phyloP scores from a whole-genome alignment of 2,329 filamentous ascomycete species.

The Trichoderma sp. region DNA sequence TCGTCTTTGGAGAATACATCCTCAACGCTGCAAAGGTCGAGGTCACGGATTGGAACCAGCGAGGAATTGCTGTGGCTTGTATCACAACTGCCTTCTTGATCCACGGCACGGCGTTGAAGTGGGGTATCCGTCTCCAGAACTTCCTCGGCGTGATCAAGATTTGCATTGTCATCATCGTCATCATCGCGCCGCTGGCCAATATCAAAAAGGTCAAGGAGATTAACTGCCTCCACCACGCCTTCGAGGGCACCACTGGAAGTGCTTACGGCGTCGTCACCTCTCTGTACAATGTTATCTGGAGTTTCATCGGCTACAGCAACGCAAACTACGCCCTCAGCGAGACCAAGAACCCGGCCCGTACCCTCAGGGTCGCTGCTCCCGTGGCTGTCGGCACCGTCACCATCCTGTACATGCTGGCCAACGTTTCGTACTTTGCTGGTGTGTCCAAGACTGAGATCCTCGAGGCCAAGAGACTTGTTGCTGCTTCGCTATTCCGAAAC shows the following conservation, averaged over 20 bases:
- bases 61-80: conserved; percentile 63
- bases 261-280: conserved; percentile 67
- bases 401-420: conserved; percentile 63
- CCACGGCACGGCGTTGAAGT: conserved; percentile 61
- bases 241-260: conserved; percentile 62
- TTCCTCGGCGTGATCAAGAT: conserved; percentile 63
- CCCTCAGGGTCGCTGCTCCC: conserved; percentile 63
- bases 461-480: conserved; percentile 48
- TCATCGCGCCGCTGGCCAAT: conserved; percentile 59
- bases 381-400: conserved; percentile 57
- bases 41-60: conserved; percentile 64
- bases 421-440: conserved; percentile 64
- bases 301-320: conserved; percentile 65
- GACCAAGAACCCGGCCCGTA: conserved; percentile 62
- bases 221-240: conserved; percentile 61
- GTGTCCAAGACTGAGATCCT: conserved; percentile 54
- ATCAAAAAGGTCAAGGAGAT: conserved; percentile 56
- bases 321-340: conserved; percentile 65
- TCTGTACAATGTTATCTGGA: conserved; percentile 70
- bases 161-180: conserved; percentile 62
- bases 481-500: conserved; percentile 54
- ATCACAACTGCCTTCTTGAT: conserved; percentile 63
- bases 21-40: conserved; percentile 61
- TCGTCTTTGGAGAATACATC: conserved; percentile 69
- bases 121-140: conserved; percentile 67